These are phyloP conservation scores for Ophiognomonia clavigignenti-juglandacearum DNA, from an alignment of 2,329 filamentous ascomycete species.

Conservation along the genomic window DNA sequence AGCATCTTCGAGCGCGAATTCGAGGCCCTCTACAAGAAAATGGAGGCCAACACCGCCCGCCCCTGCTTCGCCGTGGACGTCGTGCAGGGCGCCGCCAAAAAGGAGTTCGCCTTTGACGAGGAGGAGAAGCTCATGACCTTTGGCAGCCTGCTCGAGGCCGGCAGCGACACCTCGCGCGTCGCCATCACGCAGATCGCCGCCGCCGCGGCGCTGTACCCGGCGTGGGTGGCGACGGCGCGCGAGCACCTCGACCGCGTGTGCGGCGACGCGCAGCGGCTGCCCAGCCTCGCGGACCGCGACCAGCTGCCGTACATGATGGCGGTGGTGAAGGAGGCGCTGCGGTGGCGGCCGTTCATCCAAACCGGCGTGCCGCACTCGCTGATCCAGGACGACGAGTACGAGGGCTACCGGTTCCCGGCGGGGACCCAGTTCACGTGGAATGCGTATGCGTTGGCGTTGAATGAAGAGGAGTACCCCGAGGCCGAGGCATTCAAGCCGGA, in stretches of 20 bases:
- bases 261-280: conserved; percentile 27
- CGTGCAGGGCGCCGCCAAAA: too few relatives aligned
- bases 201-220: conserved; percentile 32
- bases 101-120: too few relatives aligned
- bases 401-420: conserved; percentile 32
- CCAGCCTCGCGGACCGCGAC: conserved; percentile 27
- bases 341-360: conserved; percentile 32
- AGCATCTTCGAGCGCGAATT: too few relatives aligned
- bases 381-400: conserved; percentile 29
- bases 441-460: too few relatives aligned
- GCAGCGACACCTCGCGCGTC: conserved; percentile 30
- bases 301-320: conserved; percentile 33
- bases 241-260: conserved; percentile 31
- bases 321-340: conserved; percentile 34
- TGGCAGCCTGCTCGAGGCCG: conserved; percentile 26
- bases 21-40: too few relatives aligned
- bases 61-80: too few relatives aligned
- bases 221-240: conserved; percentile 28
- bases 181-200: conserved; percentile 30
- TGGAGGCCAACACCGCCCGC: too few relatives aligned
- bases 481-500: too few relatives aligned
- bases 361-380: conserved; percentile 30
- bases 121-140: too few relatives aligned
- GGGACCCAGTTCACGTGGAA: too few relatives aligned
- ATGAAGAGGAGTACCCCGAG: too few relatives aligned